A percentile compares a stretch with the other conserved stretches of the same genome.
Evolutionary conservation across 768 basidiomycete genomes (phyloP).

Genomic region (Amyloporia xantha): DNA sequence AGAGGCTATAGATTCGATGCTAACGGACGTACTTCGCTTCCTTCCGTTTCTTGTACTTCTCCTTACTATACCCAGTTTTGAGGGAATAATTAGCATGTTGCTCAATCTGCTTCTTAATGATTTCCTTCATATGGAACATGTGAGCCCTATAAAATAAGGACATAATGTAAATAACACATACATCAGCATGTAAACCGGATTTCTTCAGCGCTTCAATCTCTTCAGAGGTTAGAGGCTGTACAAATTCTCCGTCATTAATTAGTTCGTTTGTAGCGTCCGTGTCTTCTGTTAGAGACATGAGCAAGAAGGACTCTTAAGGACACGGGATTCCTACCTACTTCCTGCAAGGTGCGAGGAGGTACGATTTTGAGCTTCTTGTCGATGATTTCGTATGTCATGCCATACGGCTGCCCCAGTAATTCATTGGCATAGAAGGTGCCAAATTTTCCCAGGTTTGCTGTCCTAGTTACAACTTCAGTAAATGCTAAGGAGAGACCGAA

Average conservation of each 20-base stretch:
- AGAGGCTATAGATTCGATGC: too few relatives aligned
- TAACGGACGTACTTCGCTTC: conserved; percentile 75
- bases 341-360: conserved; percentile 60
- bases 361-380: conserved; percentile 61
- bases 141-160: neutral
- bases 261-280: conserved; percentile 96
- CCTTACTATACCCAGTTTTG: conserved; percentile 98
- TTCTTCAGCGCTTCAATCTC: conserved; percentile 84
- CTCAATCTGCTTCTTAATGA: conserved; percentile 91
- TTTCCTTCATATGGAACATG: conserved; percentile 53
- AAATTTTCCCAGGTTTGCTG: conserved; percentile 72
- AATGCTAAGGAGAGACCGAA: neutral
- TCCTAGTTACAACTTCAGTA: conserved; percentile 37
- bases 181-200: conserved; percentile 74
- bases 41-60: conserved; percentile 95
- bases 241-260: conserved; percentile 80
- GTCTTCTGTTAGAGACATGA: conserved; percentile 57
- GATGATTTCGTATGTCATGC: conserved; percentile 81
- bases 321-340: conserved; percentile 57
- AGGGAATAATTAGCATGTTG: conserved; percentile 86
- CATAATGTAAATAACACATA: conserved; percentile 14
- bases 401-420: conserved; percentile 78
- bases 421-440: conserved; percentile 77
- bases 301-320: conserved; percentile 2
- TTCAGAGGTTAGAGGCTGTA: conserved; percentile 74